phyloP scores from a whole-genome alignment of 768 basidiomycete species.

The Leccinum olivaceopallidum region DNA sequence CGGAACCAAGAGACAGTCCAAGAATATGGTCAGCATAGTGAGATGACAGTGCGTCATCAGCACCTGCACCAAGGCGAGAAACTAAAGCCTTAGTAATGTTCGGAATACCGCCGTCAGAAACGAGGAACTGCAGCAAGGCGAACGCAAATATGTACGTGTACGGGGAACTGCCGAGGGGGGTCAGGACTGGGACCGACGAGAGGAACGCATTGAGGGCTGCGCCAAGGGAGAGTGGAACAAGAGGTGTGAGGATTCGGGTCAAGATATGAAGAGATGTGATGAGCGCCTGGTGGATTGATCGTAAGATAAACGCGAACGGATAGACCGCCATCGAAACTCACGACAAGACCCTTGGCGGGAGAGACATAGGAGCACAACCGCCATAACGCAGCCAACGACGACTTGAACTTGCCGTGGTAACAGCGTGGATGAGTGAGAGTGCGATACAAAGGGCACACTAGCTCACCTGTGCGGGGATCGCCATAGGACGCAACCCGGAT shows the following conservation, averaged over 20 bases:
- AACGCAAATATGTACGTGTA: slow-evolving; percentile 75
- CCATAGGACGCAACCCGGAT: slow-evolving; percentile 1
- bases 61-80: slow-evolving; percentile 89
- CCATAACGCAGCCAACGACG: slow-evolving; percentile 18
- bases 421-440: too few species aligned
- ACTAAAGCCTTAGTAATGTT: slow-evolving; percentile 73
- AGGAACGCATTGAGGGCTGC: slow-evolving; percentile 30
- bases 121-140: slow-evolving; percentile 67
- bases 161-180: slow-evolving; percentile 42
- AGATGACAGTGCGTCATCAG: slow-evolving; percentile 57
- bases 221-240: slow-evolving; percentile 71
- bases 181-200: slow-evolving; percentile 19
- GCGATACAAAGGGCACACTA: too few species aligned
- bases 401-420: slow-evolving; percentile 10
- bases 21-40: slow-evolving; percentile 86
- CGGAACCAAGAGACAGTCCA: slow-evolving; percentile 82
- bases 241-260: slow-evolving; percentile 74
- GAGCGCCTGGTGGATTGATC: slow-evolving; percentile 43
- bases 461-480: not conserved
- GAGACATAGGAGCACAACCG: slow-evolving; percentile 22
- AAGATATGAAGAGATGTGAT: slow-evolving; percentile 72
- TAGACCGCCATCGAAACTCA: slow-evolving; percentile 7
- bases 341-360: slow-evolving; percentile 26
- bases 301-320: slow-evolving; percentile 5
- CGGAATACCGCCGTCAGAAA: slow-evolving; percentile 73